Evolutionary conservation across 2,329 filamentous ascomycete genomes (phyloP).

Genomic region (Samsoniella hepiali): DNA sequence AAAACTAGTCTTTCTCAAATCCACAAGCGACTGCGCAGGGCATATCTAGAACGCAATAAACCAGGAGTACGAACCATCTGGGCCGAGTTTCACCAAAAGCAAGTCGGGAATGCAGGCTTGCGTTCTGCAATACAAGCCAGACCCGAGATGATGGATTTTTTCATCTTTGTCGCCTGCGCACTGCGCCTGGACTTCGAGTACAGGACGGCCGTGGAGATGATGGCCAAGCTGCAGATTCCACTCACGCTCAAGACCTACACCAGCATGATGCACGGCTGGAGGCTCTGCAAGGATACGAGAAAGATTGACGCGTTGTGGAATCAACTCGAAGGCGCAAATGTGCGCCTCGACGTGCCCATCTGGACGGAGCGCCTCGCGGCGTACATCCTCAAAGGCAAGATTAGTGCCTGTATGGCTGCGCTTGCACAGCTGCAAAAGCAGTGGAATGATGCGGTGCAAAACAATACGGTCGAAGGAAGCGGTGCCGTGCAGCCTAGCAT

Average conservation of each 20-base stretch:
- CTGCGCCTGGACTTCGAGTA: slow-evolving; percentile 28
- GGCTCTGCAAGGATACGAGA: slow-evolving; percentile 53
- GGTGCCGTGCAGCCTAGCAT: slow-evolving; percentile 56
- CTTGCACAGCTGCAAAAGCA: slow-evolving; percentile 62
- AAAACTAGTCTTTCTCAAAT: slow-evolving; percentile 22
- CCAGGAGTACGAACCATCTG: slow-evolving; percentile 32
- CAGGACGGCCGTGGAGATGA: slow-evolving; percentile 40
- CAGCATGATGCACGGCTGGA: slow-evolving; percentile 69
- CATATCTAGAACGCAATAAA: slow-evolving; percentile 30
- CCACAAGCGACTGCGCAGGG: slow-evolving; percentile 30
- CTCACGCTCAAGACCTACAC: slow-evolving; percentile 68
- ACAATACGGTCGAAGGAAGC: slow-evolving; percentile 28
- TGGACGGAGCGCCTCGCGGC: slow-evolving; percentile 71
- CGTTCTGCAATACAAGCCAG: slow-evolving; percentile 30
- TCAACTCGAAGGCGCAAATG: slow-evolving; percentile 54
- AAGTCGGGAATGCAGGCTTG: slow-evolving; percentile 27
- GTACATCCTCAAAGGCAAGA: slow-evolving; percentile 54
- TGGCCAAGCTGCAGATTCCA: slow-evolving; percentile 46
- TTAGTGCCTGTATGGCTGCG: slow-evolving; percentile 57
- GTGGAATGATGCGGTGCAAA: slow-evolving; percentile 48
- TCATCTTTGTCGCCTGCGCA: slow-evolving; percentile 40
- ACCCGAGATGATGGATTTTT: slow-evolving; percentile 38
- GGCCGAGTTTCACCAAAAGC: slow-evolving; percentile 29
- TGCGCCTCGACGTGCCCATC: slow-evolving; percentile 59
- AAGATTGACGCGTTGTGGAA: slow-evolving; percentile 66